These are phyloP conservation scores for Vanilla planifolia DNA, from an alignment of 106 monocot genomes.

Conservation along the genomic window DNA sequence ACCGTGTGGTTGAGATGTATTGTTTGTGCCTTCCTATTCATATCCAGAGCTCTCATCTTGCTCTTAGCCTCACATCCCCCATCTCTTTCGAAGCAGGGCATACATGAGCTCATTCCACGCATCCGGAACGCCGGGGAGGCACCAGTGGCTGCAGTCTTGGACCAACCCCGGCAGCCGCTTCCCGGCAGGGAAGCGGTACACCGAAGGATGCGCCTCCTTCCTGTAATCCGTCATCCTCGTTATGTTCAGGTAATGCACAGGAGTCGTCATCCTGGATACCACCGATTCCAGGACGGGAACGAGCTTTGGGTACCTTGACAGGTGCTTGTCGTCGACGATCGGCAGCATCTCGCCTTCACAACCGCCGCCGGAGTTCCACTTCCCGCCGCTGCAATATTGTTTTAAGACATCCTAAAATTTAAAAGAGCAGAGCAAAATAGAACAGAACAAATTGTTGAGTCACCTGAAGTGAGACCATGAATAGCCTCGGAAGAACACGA, in stretches of 20 bases:
- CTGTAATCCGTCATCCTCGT: conserved; percentile 54
- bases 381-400: conserved; percentile 36
- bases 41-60: neutral
- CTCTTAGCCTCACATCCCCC: neutral
- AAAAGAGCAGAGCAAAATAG: neutral
- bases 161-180: neutral
- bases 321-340: conserved; percentile 16
- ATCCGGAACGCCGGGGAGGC: conserved; percentile 62
- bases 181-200: conserved; percentile 12
- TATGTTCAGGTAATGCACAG: conserved; percentile 30
- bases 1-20: too few relatives aligned
- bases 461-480: conserved; percentile 46
- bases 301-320: conserved; percentile 23
- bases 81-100: conserved; percentile 20
- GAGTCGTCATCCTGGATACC: conserved; percentile 22
- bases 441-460: neutral
- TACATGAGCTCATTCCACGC: conserved; percentile 53
- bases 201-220: conserved; percentile 47
- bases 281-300: conserved; percentile 21
- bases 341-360: conserved; percentile 38
- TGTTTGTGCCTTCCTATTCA: neutral
- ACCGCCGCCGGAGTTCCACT: conserved; percentile 41
- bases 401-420: neutral
- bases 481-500: conserved; percentile 44
- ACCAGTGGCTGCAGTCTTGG: conserved; percentile 68